Percentiles rank a stretch among this genome's conserved stretches.
phyloP scores from a whole-genome alignment of 306 rosid species.

The Begonia peltatifolia region DNA sequence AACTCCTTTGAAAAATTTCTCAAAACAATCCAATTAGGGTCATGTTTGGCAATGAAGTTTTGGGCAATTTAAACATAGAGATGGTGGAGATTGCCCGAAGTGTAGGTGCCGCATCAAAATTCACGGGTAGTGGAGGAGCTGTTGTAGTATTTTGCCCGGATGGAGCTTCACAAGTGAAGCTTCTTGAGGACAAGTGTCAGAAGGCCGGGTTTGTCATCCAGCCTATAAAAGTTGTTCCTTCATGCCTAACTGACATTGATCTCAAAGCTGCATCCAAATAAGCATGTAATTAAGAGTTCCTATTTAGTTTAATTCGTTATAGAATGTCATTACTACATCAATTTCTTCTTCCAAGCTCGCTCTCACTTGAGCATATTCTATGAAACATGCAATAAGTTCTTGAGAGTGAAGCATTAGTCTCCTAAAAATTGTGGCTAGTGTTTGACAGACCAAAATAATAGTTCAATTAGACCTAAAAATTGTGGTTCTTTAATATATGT shows the following conservation, averaged over 20 bases:
- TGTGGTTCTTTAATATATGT: too few relatives aligned
- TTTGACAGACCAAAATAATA: too few relatives aligned
- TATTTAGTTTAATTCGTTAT: too few relatives aligned
- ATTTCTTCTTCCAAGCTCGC: too few relatives aligned
- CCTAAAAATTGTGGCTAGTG: too few relatives aligned
- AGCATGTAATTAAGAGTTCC: not conserved
- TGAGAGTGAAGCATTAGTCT: too few relatives aligned
- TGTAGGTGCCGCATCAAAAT: constrained; percentile 88
- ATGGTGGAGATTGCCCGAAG: constrained; percentile 83
- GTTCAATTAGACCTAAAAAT: too few relatives aligned
- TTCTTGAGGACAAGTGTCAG: constrained; percentile 51
- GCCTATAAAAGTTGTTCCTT: constrained; percentile 36
- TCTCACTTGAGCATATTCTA: too few relatives aligned
- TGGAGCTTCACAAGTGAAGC: constrained; percentile 63
- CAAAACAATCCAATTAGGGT: constrained; percentile 19
- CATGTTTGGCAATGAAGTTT: constrained; percentile 81
- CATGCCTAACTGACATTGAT: constrained; percentile 51
- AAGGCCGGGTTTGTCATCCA: constrained; percentile 49
- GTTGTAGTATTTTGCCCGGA: constrained; percentile 69
- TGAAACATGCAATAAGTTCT: too few relatives aligned
- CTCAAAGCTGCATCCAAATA: constrained; percentile 21
- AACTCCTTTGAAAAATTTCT: not conserved
- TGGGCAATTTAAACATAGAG: constrained; percentile 66
- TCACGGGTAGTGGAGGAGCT: constrained; percentile 98
- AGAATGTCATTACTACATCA: too few relatives aligned